Percentiles rank a stretch among this genome's conserved stretches.
These are phyloP conservation scores for Epicoccum sorghinum DNA, from an alignment of 2,329 filamentous ascomycete genomes.

Conservation along the genomic window DNA sequence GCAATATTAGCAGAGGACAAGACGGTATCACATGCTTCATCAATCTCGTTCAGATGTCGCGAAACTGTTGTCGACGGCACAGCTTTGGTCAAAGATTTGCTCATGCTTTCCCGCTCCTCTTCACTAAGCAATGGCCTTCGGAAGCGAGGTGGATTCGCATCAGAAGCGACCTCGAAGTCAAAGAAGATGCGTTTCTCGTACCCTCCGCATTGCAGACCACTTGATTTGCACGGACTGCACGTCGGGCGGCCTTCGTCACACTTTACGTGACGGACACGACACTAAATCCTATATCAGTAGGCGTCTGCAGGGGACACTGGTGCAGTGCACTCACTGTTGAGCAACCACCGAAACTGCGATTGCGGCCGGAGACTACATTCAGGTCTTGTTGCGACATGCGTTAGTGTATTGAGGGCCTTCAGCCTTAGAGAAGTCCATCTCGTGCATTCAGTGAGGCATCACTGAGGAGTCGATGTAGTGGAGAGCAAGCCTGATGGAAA, in stretches of 20 bases:
- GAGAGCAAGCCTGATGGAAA: background rate
- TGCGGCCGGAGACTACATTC: background rate
- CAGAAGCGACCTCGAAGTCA: conserved; percentile 28
- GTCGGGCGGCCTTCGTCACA: conserved; percentile 53
- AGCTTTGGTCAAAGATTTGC: conserved; percentile 42
- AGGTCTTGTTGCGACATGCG: conserved; percentile 2
- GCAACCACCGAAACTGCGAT: conserved; percentile 21
- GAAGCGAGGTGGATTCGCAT: conserved; percentile 34
- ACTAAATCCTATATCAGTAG: conserved; percentile 26
- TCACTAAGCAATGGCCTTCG: conserved; percentile 55
- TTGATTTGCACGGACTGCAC: conserved; percentile 48
- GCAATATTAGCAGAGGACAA: conserved; percentile 9
- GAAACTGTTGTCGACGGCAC: conserved; percentile 34
- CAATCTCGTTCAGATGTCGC: conserved; percentile 29
- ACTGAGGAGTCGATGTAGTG: background rate
- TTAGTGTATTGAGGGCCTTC: background rate
- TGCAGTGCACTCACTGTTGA: conserved; percentile 11
- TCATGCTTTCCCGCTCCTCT: conserved; percentile 45
- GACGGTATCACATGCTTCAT: conserved; percentile 33
- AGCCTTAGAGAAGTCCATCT: background rate
- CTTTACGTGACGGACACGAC: conserved; percentile 52
- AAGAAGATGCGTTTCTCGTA: conserved; percentile 52
- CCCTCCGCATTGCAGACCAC: conserved; percentile 48
- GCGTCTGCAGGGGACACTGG: background rate
- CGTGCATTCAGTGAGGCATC: background rate